phyloP scores from a whole-genome alignment of 2,329 filamentous ascomycete species.

The Celoporthe dispersa region DNA sequence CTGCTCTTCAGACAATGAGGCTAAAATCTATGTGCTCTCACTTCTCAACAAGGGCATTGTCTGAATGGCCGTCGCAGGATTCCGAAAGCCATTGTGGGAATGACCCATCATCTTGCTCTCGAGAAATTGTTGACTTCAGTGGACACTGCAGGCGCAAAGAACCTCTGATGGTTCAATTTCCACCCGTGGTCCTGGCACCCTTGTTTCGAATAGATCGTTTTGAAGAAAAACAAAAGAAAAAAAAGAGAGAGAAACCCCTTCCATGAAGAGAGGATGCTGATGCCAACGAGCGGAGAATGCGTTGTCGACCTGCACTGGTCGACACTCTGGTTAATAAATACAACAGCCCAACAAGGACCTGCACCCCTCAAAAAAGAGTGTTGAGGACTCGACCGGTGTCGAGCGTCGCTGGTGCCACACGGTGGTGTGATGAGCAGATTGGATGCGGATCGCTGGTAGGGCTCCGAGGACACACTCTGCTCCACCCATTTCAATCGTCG shows the following conservation, averaged over 20 bases:
- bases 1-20: background rate
- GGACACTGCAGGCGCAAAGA: background rate
- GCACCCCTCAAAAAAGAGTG: background rate
- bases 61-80: background rate
- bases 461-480: conserved; percentile 16
- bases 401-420: conserved; percentile 15
- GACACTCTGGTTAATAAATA: background rate
- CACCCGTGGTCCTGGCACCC: background rate
- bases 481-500: conserved; percentile 24
- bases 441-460: background rate
- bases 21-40: background rate
- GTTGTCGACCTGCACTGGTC: background rate
- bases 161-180: background rate
- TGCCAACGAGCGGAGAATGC: background rate
- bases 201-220: background rate
- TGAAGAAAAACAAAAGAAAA: no score
- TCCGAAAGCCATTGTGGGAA: background rate
- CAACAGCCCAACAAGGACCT: background rate
- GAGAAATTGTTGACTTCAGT: background rate
- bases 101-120: background rate
- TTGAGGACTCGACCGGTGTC: background rate
- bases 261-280: background rate
- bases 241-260: background rate
- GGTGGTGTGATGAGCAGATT: background rate
- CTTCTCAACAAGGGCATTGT: background rate